phyloP scores from a whole-genome alignment of 2,329 filamentous ascomycete species.

The Scytalidium sp. region DNA sequence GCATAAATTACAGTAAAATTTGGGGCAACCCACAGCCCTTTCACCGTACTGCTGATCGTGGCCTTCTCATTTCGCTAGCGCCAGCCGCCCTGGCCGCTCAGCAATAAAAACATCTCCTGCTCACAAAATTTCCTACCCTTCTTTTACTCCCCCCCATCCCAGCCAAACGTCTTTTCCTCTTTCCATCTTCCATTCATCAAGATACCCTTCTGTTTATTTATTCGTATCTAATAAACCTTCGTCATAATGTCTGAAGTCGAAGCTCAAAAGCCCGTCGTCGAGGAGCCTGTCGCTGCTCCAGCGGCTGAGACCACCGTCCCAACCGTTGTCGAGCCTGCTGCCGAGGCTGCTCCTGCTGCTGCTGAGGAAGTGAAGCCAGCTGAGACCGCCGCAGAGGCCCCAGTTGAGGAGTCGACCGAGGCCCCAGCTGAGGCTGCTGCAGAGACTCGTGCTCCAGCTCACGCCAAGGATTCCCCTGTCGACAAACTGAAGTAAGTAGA shows the following conservation, averaged over 20 bases:
- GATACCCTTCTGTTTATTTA: constrained; percentile 17
- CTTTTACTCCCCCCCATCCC: constrained; percentile 24
- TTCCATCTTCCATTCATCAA: constrained; percentile 18
- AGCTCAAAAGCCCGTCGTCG: constrained; percentile 65
- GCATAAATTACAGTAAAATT: background rate
- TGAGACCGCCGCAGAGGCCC: constrained; percentile 30
- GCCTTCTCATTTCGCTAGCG: constrained; percentile 6
- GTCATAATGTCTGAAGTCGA: constrained; percentile 51
- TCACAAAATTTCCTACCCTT: constrained; percentile 10
- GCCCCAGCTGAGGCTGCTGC: constrained; percentile 33
- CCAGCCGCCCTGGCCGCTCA: constrained; percentile 12
- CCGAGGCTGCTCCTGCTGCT: constrained; percentile 30
- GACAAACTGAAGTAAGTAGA: constrained; percentile 11
- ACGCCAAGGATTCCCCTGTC: constrained; percentile 58
- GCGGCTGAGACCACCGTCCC: constrained; percentile 29
- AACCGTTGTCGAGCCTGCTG: constrained; percentile 30
- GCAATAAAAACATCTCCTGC: constrained; percentile 8
- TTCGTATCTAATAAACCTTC: constrained; percentile 12
- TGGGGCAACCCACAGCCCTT: background rate
- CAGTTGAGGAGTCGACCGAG: too few relatives aligned
- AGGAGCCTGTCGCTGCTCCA: constrained; percentile 36
- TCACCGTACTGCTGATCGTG: background rate
- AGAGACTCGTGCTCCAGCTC: constrained; percentile 28
- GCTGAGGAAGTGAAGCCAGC: constrained; percentile 34
- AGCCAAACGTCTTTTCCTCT: constrained; percentile 21